Percentiles rank a stretch among this genome's conserved stretches.
phyloP scores from a whole-genome alignment of 1,139 yeast genomes.

The Zygoascus meyerae region DNA sequence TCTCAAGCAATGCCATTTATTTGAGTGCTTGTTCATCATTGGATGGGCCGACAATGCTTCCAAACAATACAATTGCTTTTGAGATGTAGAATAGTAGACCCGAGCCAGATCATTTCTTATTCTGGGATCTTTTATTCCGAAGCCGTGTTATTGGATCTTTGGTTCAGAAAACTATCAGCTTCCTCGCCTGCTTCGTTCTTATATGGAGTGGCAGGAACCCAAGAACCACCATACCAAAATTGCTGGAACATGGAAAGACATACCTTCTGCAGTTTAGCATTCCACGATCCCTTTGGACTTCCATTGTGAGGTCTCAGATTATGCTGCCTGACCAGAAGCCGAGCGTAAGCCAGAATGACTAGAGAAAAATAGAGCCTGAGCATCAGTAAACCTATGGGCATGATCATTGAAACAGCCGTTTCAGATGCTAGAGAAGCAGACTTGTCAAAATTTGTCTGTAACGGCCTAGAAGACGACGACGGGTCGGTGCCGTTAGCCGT shows the following conservation, averaged over 20 bases:
- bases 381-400: slow-evolving; percentile 49
- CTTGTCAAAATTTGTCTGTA: slow-evolving; percentile 33
- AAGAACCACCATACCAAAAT: slow-evolving; percentile 48
- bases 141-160: no score
- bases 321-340: slow-evolving; percentile 33
- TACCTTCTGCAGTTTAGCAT: slow-evolving; percentile 28
- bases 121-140: no score
- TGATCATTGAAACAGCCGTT: slow-evolving; percentile 55
- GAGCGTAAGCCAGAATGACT: slow-evolving; percentile 57
- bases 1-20: no score
- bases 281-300: slow-evolving; percentile 31
- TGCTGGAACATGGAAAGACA: slow-evolving; percentile 29
- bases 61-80: no score
- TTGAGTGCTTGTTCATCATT: no score
- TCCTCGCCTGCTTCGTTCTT: slow-evolving; percentile 6
- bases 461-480: slow-evolving; percentile 12
- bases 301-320: slow-evolving; percentile 34
- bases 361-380: slow-evolving; percentile 62
- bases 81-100: no score
- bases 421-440: slow-evolving; percentile 71
- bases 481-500: slow-evolving; percentile 4
- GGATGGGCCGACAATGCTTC: no score
- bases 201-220: slow-evolving; percentile 5
- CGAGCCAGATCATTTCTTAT: no score
- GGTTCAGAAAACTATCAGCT: not conserved